phyloP scores from a whole-genome alignment of 1,284 basidiomycete genomes.

The Volvariella surrecta region DNA sequence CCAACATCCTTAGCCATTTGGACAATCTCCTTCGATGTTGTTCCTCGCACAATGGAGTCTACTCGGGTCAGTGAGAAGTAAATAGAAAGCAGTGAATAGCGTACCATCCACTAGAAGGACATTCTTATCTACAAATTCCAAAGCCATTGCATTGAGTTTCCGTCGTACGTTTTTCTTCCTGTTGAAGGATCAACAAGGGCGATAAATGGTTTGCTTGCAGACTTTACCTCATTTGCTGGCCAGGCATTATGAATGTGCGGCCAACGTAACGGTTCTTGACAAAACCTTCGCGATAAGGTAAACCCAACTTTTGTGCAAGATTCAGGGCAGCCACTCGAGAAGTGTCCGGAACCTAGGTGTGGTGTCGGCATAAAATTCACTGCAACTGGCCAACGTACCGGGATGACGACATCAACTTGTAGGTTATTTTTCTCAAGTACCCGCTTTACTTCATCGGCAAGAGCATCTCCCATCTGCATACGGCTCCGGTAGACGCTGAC shows the following conservation, averaged over 20 bases:
- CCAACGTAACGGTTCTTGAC: slow-evolving; percentile 99
- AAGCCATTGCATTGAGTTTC: slow-evolving; percentile 99
- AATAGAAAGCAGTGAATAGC: slow-evolving; percentile 11
- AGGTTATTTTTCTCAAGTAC: slow-evolving; percentile 67
- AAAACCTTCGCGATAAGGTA: slow-evolving; percentile 98
- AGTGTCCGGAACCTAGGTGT: slow-evolving; percentile 83
- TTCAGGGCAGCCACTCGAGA: slow-evolving; percentile 95
- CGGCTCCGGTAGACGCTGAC: slow-evolving; percentile 95
- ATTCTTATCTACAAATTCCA: slow-evolving; percentile 91
- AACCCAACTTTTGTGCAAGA: slow-evolving; percentile 80
- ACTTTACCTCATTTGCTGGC: slow-evolving; percentile 86
- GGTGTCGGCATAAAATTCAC: slow-evolving; percentile 7
- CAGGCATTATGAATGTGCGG: slow-evolving; percentile 99
- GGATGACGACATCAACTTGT: slow-evolving; percentile 91
- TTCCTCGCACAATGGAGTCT: slow-evolving; percentile 99
- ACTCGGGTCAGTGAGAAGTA: slow-evolving; percentile 5
- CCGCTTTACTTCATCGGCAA: slow-evolving; percentile 81
- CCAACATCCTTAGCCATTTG: slow-evolving; percentile 99
- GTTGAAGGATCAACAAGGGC: slow-evolving; percentile 3
- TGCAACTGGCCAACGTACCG: slow-evolving; percentile 40
- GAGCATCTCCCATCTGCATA: slow-evolving; percentile 98
- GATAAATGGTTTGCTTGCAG: slow-evolving; percentile 2
- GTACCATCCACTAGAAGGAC: slow-evolving; percentile 94
- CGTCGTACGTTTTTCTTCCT: slow-evolving; percentile 92
- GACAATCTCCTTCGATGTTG: slow-evolving; percentile 97